Base-by-base conservation (phyloP, 495 filamentous ascomycete species). In the Penicillium desertorum region DNA sequence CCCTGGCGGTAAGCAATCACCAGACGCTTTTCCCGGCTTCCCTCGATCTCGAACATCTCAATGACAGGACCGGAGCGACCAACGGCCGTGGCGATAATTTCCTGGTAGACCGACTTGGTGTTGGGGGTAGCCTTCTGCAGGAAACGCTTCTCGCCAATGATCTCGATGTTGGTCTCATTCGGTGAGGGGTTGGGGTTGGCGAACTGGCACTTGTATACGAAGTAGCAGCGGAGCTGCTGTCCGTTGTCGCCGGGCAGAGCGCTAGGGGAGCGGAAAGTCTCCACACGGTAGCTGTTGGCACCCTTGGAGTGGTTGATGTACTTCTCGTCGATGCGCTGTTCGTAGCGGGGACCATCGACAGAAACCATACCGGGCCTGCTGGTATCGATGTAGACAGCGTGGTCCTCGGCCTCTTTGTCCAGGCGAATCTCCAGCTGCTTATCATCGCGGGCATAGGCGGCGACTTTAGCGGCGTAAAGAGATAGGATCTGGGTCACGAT, bases 301-400 rank as follows among this genome's bases (percentile, higher is more conserved):
- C 83, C 82, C 51, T 74, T 81, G 23, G 83, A 86, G 57, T 72
- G 76, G 66, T 96, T 88, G 65, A 98, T 81, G 66, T 98, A 98
- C 79, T 98, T 98, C 61, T 88, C 78, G 71, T 98, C 94, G 45
- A 98, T 91, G 54, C 94, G 81, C 68, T 92, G 88, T 74, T 98
- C 94, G 73, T 96, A 98, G 41, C 85, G 81, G 7, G 95, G 92
- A 1, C 94, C 94, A 49, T 82, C 76, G 9, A 89, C 70, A 41
- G 84, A 78, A 32, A 85, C 86, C 56, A 90, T 75, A 62, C 94
- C 94, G 11, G 94, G 95, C 62, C 84, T 86, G 71, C 91, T 96
- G 14, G 95, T 98, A 68, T 98, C 94, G 62, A 98, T 98, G 72
- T 98, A 98, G 67, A 98, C 93, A 41, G 94, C 94, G 71, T 98